phyloP scores from a whole-genome alignment of 2,329 filamentous ascomycete species.

The Lachnellula willkommii region DNA sequence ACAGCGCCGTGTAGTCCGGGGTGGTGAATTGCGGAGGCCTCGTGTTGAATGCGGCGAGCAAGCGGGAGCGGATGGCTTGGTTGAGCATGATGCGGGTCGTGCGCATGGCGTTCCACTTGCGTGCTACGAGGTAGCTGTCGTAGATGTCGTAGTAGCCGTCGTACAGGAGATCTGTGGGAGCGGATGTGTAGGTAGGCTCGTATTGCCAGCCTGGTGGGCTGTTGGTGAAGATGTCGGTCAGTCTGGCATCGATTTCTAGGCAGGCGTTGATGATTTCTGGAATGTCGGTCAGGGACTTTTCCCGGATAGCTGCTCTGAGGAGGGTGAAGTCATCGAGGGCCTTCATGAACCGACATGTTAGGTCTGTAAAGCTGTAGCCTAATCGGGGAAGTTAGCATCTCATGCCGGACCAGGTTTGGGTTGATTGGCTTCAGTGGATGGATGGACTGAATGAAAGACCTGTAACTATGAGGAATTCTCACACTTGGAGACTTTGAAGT shows the following conservation, averaged over 20 bases:
- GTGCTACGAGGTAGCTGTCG: constrained; percentile 14
- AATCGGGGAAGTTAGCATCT: neutral
- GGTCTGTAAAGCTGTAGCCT: constrained; percentile 33
- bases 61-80: constrained; percentile 15
- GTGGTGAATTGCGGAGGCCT: constrained; percentile 7
- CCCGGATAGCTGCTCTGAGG: constrained; percentile 10
- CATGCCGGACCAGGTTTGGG: neutral
- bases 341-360: constrained; percentile 40
- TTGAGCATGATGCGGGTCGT: constrained; percentile 14
- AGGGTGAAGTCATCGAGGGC: constrained; percentile 31
- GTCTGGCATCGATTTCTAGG: constrained; percentile 9
- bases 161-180: constrained; percentile 9
- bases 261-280: constrained; percentile 9
- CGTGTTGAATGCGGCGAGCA: constrained; percentile 8
- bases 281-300: neutral
- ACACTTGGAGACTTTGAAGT: neutral
- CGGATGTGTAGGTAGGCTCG: constrained; percentile 12
- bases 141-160: constrained; percentile 19
- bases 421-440: too few relatives aligned
- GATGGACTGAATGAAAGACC: too few relatives aligned
- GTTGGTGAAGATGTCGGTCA: constrained; percentile 8
- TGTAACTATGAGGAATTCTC: too few relatives aligned
- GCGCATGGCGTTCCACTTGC: constrained; percentile 18
- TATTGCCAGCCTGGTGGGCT: constrained; percentile 17
- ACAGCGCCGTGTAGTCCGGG: constrained; percentile 2